phyloP scores from a whole-genome alignment of 345 rosid species.

The Citrus maxima region DNA sequence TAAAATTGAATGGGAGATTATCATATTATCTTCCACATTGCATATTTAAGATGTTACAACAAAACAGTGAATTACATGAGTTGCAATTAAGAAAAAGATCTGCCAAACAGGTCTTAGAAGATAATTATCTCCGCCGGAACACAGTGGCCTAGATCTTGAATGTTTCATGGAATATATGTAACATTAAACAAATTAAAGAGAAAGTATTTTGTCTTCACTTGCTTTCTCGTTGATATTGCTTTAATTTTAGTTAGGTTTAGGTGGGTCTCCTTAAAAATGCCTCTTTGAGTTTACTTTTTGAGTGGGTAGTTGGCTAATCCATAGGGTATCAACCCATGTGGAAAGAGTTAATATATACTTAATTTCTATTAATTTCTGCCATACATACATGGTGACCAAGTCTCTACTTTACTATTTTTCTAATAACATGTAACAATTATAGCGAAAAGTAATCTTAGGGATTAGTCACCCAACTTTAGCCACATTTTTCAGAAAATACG shows the following conservation, averaged over 20 bases:
- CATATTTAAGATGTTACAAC: neutral
- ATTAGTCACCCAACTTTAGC: neutral
- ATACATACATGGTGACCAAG: neutral
- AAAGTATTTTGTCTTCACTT: constrained; percentile 13
- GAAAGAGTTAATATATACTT: neutral
- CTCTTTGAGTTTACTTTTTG: neutral
- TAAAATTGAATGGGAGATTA: neutral
- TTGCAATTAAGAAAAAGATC: neutral
- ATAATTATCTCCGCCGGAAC: neutral
- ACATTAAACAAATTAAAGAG: neutral
- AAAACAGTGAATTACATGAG: neutral
- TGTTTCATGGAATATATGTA: constrained; percentile 16
- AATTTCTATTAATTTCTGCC: neutral
- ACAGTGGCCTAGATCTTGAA: neutral
- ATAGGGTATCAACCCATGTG: constrained; percentile 37
- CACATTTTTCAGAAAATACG: neutral
- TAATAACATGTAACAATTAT: neutral
- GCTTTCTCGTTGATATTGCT: neutral
- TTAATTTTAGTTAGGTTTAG: neutral
- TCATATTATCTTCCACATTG: neutral
- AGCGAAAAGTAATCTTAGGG: neutral
- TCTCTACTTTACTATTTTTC: neutral
- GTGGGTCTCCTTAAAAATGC: neutral
- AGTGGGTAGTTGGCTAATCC: constrained; percentile 12
- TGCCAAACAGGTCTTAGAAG: neutral